These are phyloP conservation scores for Erigeron philadelphicus DNA, from an alignment of 140 eudicot species.

Conservation along the genomic window DNA sequence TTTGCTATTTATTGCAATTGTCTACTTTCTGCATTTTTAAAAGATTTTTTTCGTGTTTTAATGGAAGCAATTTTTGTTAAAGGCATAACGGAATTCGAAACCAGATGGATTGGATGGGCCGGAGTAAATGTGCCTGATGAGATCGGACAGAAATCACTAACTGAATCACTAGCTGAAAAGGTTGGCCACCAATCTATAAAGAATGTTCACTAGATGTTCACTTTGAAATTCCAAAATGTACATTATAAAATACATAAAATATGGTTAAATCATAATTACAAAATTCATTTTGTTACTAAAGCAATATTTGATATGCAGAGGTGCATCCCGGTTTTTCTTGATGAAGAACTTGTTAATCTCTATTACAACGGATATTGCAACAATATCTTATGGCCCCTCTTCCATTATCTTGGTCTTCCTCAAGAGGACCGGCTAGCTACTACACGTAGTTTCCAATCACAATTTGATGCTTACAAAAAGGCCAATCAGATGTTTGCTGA, in stretches of 20 bases:
- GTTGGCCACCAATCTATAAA: constrained; percentile 23
- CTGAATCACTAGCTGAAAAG: constrained; percentile 71
- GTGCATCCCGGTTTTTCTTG: constrained; percentile 80
- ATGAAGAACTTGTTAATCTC: constrained; percentile 71
- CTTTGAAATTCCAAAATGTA: background rate
- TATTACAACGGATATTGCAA: constrained; percentile 83
- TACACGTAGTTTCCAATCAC: constrained; percentile 70
- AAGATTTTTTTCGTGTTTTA: constrained; percentile 1
- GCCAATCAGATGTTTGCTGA: constrained; percentile 89
- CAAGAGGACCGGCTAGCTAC: constrained; percentile 89
- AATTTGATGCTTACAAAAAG: constrained; percentile 70
- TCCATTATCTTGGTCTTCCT: constrained; percentile 82
- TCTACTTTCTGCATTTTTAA: background rate
- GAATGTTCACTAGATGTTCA: background rate
- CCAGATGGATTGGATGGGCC: constrained; percentile 93
- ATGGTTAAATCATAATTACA: background rate
- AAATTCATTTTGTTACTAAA: background rate
- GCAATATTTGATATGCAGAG: constrained; percentile 35
- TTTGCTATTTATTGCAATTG: background rate
- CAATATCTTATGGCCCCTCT: constrained; percentile 81
- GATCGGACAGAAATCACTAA: constrained; percentile 55
- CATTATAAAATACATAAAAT: background rate
- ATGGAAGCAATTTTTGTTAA: constrained; percentile 19
- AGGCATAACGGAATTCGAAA: constrained; percentile 72
- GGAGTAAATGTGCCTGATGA: constrained; percentile 85